Evolutionary conservation across 331 rosid species (phyloP), one percentile per base, ranked within the genome.

Genomic region (Cucumis variabilis): DNA sequence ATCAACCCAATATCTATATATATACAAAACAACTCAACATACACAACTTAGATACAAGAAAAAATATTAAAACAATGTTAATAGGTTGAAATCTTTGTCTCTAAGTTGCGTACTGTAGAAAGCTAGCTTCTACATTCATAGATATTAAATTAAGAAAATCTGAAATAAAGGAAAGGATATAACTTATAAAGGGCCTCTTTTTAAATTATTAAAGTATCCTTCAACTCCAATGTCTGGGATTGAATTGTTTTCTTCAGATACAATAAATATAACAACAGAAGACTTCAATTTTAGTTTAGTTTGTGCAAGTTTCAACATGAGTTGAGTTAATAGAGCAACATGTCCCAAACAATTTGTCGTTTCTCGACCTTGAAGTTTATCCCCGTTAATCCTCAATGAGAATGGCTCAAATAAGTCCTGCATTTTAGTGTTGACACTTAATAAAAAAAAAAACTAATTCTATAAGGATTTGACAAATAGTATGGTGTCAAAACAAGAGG

Each of bases 291-390:
- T 89, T 0, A 93, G 95, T 83, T 94, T 94, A 27, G 93, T 90
- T 89, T 95, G 87, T 58, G 93, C 99, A 13, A 97, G 98, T 92
- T 90, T 94, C 93, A 51, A 93, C 96, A 97, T 85, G 67, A 97
- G 95, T 90, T 97, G 94, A 8, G 98, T 90, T 55, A 97, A 90
- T 84, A 95, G 98, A 41, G 98, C 99, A 73, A 95, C 98, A 75
- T 97, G 98, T 44, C 99, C 99, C 92, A 97, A 88, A 90, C 99
- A 97, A 89, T 95, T 98, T 20, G 98, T 94, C 30, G 99, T 97
- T 88, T 98, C 99, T 71, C 98, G 96, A 76, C 98, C 99, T 58
- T 93, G 89, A 53, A 97, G 98, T 86, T 95, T 94, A 92, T 97
- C 99, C 13, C 98, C 99, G 14, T 90, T 93, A 15, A 97, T 88